Percentiles rank a stretch among this genome's conserved stretches.
phyloP scores from a whole-genome alignment of 23 red algal genomes.

The Chondrus crispus region DNA sequence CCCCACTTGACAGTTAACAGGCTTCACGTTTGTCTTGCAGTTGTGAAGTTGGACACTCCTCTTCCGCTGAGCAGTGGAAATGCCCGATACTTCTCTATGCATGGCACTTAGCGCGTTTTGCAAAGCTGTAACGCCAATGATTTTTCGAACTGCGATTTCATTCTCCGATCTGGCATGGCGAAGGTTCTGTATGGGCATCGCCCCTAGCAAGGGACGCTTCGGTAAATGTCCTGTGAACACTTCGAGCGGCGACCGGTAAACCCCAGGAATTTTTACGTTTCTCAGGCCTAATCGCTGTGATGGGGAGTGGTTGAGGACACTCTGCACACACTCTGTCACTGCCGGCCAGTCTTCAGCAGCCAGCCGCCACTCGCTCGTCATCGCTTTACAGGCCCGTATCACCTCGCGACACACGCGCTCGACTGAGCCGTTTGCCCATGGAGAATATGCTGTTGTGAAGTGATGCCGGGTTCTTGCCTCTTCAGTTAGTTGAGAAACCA shows the following conservation, averaged over 20 bases:
- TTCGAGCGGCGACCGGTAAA: background rate
- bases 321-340: background rate
- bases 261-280: background rate
- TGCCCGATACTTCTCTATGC: background rate
- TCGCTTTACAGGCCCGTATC: background rate
- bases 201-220: background rate
- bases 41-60: background rate
- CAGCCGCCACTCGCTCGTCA: background rate
- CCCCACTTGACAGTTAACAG: background rate
- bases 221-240: background rate
- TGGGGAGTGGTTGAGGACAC: background rate
- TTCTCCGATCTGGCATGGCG: background rate
- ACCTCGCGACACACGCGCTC: slow-evolving; percentile 5
- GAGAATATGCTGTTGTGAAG: slow-evolving; percentile 22
- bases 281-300: too few relatives aligned
- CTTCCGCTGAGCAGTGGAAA: background rate
- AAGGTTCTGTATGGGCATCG: background rate
- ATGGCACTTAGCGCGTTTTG: background rate
- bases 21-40: background rate
- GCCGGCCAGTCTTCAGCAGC: background rate
- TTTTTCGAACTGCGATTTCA: background rate
- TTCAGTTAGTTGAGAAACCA: background rate
- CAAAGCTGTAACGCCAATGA: background rate
- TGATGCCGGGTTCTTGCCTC: slow-evolving; percentile 10
- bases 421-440: slow-evolving; percentile 7